These are phyloP conservation scores for Penicillium hesseltinei DNA, from an alignment of 2,329 filamentous ascomycete species.

Conservation along the genomic window DNA sequence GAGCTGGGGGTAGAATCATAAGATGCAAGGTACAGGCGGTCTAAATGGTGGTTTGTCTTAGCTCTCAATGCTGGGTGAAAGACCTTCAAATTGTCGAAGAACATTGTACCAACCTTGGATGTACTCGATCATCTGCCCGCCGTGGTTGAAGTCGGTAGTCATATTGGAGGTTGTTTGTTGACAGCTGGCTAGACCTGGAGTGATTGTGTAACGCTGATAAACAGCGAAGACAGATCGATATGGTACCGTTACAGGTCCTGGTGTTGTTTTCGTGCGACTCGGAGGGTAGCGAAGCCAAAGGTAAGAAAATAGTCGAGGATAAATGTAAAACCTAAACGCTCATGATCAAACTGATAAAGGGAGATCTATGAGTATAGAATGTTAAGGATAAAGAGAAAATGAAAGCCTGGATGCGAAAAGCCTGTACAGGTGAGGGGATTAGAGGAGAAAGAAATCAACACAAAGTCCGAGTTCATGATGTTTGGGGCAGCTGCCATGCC, in stretches of 20 bases:
- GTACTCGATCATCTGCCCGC: conserved; percentile 92
- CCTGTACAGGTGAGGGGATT: conserved; percentile 17
- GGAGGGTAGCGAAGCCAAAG: conserved; percentile 12
- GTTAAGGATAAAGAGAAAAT: conserved; percentile 27
- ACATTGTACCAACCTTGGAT: conserved; percentile 70
- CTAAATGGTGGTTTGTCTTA: conserved; percentile 48
- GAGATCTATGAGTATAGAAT: conserved; percentile 1
- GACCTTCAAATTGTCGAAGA: conserved; percentile 36
- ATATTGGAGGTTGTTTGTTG: conserved; percentile 36
- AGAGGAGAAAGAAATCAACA: conserved; percentile 21
- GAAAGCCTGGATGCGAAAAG: not conserved
- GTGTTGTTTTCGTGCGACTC: conserved; percentile 4
- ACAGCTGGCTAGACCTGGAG: not conserved
- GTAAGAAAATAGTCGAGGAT: conserved; percentile 14
- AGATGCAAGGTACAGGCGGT: conserved; percentile 90
- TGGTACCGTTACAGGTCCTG: conserved; percentile 3
- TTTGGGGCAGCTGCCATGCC: conserved; percentile 37
- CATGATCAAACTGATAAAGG: conserved; percentile 26
- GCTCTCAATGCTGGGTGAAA: conserved; percentile 1
- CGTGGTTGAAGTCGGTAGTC: conserved; percentile 57
- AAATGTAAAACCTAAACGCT: conserved; percentile 24
- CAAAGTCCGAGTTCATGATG: conserved; percentile 30
- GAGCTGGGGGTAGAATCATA: conserved; percentile 79
- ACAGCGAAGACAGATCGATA: conserved; percentile 6
- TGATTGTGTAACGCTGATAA: conserved; percentile 3